Conservation (phyloP, 352 stramenopile genomes). For the Blastocystis sp. region DNA sequence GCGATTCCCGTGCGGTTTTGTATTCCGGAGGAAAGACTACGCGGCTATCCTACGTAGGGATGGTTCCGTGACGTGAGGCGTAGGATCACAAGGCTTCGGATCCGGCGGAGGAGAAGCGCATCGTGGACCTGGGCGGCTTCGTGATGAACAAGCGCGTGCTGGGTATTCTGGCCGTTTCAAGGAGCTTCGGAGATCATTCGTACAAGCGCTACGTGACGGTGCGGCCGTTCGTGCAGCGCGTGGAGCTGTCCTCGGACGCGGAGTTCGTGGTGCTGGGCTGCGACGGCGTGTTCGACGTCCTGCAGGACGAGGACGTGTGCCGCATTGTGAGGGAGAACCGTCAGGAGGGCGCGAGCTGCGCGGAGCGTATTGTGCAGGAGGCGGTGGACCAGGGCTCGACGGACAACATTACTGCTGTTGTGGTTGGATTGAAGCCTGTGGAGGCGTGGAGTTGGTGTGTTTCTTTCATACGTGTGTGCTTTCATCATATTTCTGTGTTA, state of each 20-base stretch:
- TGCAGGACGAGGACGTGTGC: slow-evolving; percentile 53
- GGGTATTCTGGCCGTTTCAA: slow-evolving; percentile 56
- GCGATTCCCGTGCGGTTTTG: slow-evolving; percentile 63
- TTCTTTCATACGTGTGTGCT: slow-evolving; percentile 19
- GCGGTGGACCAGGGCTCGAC: slow-evolving; percentile 57
- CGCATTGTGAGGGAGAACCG: slow-evolving; percentile 10
- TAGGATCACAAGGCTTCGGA: slow-evolving; percentile 69
- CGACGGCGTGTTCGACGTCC: slow-evolving; percentile 67
- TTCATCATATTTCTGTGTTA: no score
- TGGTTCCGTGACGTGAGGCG: not conserved
- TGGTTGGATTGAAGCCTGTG: slow-evolving; percentile 46
- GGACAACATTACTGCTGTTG: slow-evolving; percentile 67
- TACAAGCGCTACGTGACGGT: slow-evolving; percentile 64
- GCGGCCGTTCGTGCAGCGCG: not conserved
- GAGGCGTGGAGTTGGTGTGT: slow-evolving; percentile 12
- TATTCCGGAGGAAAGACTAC: slow-evolving; percentile 35
- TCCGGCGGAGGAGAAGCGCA: slow-evolving; percentile 42
- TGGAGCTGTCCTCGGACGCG: slow-evolving; percentile 32
- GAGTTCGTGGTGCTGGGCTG: slow-evolving; percentile 62
- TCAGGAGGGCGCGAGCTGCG: not conserved
- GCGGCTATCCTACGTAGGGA: slow-evolving; percentile 34
- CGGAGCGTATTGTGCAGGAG: slow-evolving; percentile 55
- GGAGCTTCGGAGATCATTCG: slow-evolving; percentile 68
- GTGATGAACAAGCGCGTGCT: slow-evolving; percentile 63
- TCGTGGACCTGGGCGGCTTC: slow-evolving; percentile 33